Evolutionary conservation across 1,284 basidiomycete species (phyloP), one percentile per base, ranked within the genome.

Genomic region (Austroboletus sp.): DNA sequence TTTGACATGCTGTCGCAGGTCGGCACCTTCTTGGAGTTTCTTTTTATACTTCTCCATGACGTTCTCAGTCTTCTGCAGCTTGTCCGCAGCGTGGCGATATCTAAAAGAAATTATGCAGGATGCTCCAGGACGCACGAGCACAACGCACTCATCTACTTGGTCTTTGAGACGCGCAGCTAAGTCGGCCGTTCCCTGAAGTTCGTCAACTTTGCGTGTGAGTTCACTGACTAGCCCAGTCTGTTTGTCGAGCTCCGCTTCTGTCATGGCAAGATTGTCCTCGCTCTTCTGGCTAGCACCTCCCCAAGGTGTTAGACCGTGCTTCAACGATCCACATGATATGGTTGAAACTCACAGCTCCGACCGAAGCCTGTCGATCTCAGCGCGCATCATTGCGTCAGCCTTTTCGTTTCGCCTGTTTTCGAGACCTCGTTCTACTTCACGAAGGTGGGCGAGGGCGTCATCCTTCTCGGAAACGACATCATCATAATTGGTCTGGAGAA

Each of bases 21-120:
- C 89, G 3, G 89, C 89, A 4, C 85, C 82, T 63, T 97, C 95
- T 57, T 98, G 95, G 4, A 98, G 76, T 69, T 98, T 98, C 76
- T 92, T 95, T 73, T 95, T 95, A 70, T 97, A 96, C 67, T 98
- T 98, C 67, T 98, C 93, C 76, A 97, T 91, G 27, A 95, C 93
- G 58, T 95, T 95, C 66, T 98, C 95, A 6, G 85, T 88, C 72
- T 95, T 97, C 59, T 90, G 85, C 27, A 93, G 71, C 52, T 84
- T 88, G 57, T 97, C 95, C 3, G 89, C 87, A 4, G 89, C 84
- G 67, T 96, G 92, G 17, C 85, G 84, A 56, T 87, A 87, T 61
- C 89, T 92, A 40, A 6, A 31, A 17, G 8, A 2, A 1, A 12
- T 39, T 21, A 26, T 40, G 35, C n/a, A 0, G 3, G 4, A 8